Conservation (phyloP, 768 basidiomycete genomes). For the Pholiota conissans region DNA sequence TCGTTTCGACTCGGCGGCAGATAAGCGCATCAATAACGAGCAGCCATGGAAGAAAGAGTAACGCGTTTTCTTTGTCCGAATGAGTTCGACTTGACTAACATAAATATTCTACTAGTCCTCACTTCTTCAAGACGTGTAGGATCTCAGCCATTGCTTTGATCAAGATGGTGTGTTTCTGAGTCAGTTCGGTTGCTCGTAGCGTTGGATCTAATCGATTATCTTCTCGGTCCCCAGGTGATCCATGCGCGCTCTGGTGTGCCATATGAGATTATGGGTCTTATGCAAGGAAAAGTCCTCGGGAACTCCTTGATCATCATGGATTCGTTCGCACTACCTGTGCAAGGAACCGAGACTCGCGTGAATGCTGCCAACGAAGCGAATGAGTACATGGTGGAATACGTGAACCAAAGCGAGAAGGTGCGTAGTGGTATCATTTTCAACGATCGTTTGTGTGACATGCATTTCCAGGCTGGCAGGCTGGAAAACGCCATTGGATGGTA, state of each 20-base stretch:
- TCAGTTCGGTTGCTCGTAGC: not conserved
- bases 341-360: constrained; percentile 97
- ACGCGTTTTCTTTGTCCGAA: not conserved
- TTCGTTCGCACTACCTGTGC: constrained; percentile 94
- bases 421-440: constrained; percentile 13
- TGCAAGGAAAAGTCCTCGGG: constrained; percentile 93
- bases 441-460: not conserved
- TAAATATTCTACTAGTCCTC: constrained; percentile 47
- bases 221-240: constrained; percentile 67
- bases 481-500: constrained; percentile 97
- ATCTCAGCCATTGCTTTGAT: constrained; percentile 95
- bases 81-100: not conserved
- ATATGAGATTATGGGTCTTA: constrained; percentile 99
- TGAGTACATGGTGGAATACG: constrained; percentile 98
- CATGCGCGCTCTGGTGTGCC: constrained; percentile 96
- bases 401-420: constrained; percentile 79
- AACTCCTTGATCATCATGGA: constrained; percentile 87
- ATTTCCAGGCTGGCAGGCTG: constrained; percentile 67
- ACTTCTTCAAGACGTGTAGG: constrained; percentile 87
- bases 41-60: constrained; percentile 90
- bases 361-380: constrained; percentile 95
- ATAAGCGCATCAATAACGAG: constrained; percentile 64
- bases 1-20: constrained; percentile 67
- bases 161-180: constrained; percentile 69
- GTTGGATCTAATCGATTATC: constrained; percentile 5